Evolutionary conservation across 2,329 filamentous ascomycete genomes (phyloP), one percentile per base, ranked within the genome.

Genomic region (Catunica adiposa): DNA sequence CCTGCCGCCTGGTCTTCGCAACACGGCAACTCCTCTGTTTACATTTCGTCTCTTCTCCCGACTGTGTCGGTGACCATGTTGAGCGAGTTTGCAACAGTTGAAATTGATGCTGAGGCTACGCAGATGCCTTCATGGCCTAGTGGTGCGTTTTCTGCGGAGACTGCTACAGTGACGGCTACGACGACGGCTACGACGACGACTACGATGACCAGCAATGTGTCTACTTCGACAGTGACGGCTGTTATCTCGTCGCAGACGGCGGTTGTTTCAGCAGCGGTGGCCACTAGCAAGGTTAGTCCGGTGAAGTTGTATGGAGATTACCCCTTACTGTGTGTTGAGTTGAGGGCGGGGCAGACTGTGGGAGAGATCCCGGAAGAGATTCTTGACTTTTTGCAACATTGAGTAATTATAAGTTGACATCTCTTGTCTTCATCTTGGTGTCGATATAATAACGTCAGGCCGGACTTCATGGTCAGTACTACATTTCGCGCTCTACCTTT

Each of bases 311-410:
- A 58, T 25, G 56, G 56, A 15, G 56, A 55, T 20, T 58, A 51
- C 53, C 56, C 56, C 20, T 23, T 58, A 22, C n/a, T 58, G 25
- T 58, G 56, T 37, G 38, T 58, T 38, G 52, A 58, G 37, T 48
- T 58, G 37, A 53, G 38, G 23, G 42, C 42, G 8, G 22, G 53
- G 37, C 25, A 44, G 40, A n/a, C 8, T 7, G 40, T 42, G 38
- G 47, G 42, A 7, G 31, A 23, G n/a, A 57, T 57, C 31, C 51
- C 55, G 11, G 23, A 17, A 3, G 51, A 54, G 31, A 53, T 57
- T 23, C 55, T 57, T 26, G 29, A 54, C 11, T 54, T 57, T 20
- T 31, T 57, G 51, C 51, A 57, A 50, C 17, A 51, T 8, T 54
- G 34, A 22, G 50, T 25, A 48, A 37, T 34, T 48, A 44, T 17